Evolutionary conservation across 805 yeast genomes (phyloP).

Genomic region (Ogataea polymorpha): DNA sequence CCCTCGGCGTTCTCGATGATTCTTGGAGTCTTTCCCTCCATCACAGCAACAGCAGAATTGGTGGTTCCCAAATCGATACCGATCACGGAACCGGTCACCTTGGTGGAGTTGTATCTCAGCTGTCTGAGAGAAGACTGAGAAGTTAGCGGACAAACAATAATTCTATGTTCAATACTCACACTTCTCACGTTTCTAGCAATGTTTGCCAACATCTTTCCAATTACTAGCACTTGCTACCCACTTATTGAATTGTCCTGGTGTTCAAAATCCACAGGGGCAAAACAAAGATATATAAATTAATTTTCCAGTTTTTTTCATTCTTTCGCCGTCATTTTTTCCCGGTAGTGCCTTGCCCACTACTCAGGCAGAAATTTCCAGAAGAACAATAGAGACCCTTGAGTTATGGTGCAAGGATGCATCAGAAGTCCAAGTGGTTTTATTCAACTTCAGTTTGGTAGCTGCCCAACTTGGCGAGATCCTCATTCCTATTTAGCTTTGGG

Average conservation of each 20-base stretch:
- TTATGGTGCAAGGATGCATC: conserved; percentile 4
- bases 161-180: conserved; percentile 19
- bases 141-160: conserved; percentile 4
- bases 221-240: conserved; percentile 8
- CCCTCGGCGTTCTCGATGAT: conserved; percentile 80
- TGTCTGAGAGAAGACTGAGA: conserved; percentile 24
- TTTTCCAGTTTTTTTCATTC: conserved; percentile 5
- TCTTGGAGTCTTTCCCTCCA: conserved; percentile 58
- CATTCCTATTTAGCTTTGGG: conserved; percentile 16
- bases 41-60: conserved; percentile 80
- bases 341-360: conserved; percentile 5
- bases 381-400: conserved; percentile 3
- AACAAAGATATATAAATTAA: conserved; percentile 1
- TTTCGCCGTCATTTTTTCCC: conserved; percentile 12
- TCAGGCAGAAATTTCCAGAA: conserved; percentile 20
- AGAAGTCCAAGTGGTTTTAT: conserved; percentile 2
- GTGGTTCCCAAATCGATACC: conserved; percentile 88
- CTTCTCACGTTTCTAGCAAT: conserved; percentile 33
- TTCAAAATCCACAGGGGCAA: conserved; percentile 2
- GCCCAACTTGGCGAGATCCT: conserved; percentile 16
- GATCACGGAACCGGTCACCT: conserved; percentile 47
- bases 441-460: neutral
- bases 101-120: conserved; percentile 34
- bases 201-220: conserved; percentile 30
- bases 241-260: conserved; percentile 3